Base-by-base conservation (phyloP, 2,329 filamentous ascomycete species). In the Grosmannia serpens region DNA sequence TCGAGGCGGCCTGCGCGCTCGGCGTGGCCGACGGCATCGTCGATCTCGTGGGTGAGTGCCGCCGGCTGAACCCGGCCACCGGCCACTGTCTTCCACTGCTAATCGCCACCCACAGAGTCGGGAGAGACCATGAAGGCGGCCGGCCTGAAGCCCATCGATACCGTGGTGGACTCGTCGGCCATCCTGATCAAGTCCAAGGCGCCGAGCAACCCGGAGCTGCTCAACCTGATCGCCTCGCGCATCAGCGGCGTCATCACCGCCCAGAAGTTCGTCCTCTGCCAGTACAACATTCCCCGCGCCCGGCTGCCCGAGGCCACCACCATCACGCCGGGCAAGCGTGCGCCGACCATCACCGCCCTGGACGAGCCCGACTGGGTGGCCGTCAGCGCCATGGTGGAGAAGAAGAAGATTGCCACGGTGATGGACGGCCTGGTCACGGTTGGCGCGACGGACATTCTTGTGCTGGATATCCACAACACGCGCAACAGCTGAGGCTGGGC, bases 101-200 rank as follows among this genome's bases (percentile, higher is more conserved):
- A 24, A 49, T 15, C 10, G 2, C 29, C 44, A 41, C 53, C 6
- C 55, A 24, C 65, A 94, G 92, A 99, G 78, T 97, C 94, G 24
- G 94, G 94, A 59, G 92, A 97, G 74, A 99, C 94, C 0, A 99
- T 99, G 94, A 88, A 89, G 68, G 94, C 92, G 24, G 92, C 92
- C 50, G 94, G 94, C 27, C 81, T 99, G 55, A 91, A 91, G 74
- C 87, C 92, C 59, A 96, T 97, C 66, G 91, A 94, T 66, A 99
- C 94, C 2, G 91, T 99, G 29, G 81, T 96, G 56, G 85, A 90
- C 59, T 91, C 88, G 58, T 89, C 87, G 22, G 91, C 94, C 35
- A 87, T 96, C 53, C 81, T 99, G 60, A 91, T 99, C 77, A 92
- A 92, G 76, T 96, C 91, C 49, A 90, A 86, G 70, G 82, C 85